These are phyloP conservation scores for Cicer judaicum DNA, from an alignment of 306 rosid species.

Conservation along the genomic window DNA sequence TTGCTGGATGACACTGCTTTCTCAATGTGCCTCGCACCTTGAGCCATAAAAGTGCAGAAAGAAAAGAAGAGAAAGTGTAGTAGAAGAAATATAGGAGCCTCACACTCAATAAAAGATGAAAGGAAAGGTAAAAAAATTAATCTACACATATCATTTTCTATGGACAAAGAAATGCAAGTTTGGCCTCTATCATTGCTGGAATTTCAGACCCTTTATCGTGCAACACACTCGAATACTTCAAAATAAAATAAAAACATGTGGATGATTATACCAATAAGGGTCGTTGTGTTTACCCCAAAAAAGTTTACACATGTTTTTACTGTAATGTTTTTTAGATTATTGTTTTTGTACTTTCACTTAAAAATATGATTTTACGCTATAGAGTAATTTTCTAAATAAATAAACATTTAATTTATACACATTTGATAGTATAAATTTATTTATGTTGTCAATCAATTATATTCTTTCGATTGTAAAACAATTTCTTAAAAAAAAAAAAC, in stretches of 20 bases:
- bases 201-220: conserved; percentile 67
- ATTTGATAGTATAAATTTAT: too few species aligned
- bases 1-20: conserved; percentile 46
- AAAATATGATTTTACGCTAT: too few species aligned
- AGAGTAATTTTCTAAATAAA: too few species aligned
- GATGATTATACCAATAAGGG: conserved; percentile 7
- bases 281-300: conserved; percentile 32
- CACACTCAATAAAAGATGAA: conserved; percentile 38
- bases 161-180: conserved; percentile 46
- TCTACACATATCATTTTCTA: conserved; percentile 30
- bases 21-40: conserved; percentile 52
- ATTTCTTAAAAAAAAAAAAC: too few species aligned
- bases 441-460: too few species aligned
- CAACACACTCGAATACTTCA: conserved; percentile 44
- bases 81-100: conserved; percentile 44
- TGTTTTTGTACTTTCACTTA: too few species aligned
- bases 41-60: conserved; percentile 56
- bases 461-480: too few species aligned
- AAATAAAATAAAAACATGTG: background rate
- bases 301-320: background rate
- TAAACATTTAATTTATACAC: too few species aligned
- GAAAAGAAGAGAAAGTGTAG: conserved; percentile 48
- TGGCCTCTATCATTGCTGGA: conserved; percentile 48
- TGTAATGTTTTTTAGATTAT: background rate
- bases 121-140: conserved; percentile 39